Conservation (phyloP, 768 basidiomycete species). For the Boletellus ananiceps region DNA sequence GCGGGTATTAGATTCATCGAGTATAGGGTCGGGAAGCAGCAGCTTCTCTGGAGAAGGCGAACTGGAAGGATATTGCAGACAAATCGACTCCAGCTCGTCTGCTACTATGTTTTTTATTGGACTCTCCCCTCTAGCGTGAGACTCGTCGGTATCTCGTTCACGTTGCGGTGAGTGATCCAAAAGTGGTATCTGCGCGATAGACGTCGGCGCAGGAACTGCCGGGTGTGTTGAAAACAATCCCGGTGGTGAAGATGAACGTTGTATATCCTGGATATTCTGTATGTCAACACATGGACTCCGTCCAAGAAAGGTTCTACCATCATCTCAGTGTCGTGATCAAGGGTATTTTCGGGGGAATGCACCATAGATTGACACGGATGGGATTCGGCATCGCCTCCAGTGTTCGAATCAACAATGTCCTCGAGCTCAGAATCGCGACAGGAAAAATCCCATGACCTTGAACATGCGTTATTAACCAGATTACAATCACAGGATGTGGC, state of each 20-base stretch:
- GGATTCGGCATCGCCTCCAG: background rate
- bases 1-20: background rate
- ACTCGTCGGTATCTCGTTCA: background rate
- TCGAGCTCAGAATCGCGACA: constrained; percentile 22
- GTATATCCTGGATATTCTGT: constrained; percentile 7
- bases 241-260: background rate
- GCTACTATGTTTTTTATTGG: background rate
- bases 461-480: background rate
- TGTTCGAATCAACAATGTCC: background rate
- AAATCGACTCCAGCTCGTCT: background rate
- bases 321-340: background rate
- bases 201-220: background rate
- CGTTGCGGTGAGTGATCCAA: background rate
- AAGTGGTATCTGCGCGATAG: background rate
- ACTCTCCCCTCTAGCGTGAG: background rate
- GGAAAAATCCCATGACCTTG: constrained; percentile 24
- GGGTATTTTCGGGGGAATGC: background rate
- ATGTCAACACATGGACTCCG: constrained; percentile 3
- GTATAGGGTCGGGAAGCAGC: background rate
- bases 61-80: background rate
- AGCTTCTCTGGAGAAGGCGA: background rate
- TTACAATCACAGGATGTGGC: background rate
- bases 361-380: background rate
- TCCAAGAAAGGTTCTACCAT: constrained; percentile 14
- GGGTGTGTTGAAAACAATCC: background rate